phyloP scores from a whole-genome alignment of 306 rosid genomes.

The Oemleria cerasiformis region DNA sequence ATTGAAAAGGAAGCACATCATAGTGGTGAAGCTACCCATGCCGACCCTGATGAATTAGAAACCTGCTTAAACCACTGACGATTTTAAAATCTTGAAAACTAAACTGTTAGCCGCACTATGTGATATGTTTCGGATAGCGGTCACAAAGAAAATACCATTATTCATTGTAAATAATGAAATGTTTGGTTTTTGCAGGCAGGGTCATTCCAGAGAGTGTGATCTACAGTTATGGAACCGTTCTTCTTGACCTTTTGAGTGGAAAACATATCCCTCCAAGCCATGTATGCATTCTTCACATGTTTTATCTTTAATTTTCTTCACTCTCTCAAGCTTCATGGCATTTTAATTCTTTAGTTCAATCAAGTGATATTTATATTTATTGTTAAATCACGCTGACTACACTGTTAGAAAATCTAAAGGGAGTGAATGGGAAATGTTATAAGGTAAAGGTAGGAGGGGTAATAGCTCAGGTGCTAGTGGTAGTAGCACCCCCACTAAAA shows the following conservation, averaged over 20 bases:
- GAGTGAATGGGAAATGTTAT: neutral
- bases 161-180: neutral
- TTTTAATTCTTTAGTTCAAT: neutral
- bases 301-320: neutral
- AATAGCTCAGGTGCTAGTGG: neutral
- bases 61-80: neutral
- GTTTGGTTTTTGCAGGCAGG: neutral
- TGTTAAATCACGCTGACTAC: neutral
- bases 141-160: neutral
- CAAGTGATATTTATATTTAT: neutral
- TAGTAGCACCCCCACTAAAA: neutral
- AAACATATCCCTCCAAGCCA: constrained; percentile 20
- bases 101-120: neutral
- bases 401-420: neutral
- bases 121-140: neutral
- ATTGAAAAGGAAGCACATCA: neutral
- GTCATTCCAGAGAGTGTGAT: constrained; percentile 23
- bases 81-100: neutral
- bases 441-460: neutral
- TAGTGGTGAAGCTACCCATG: neutral
- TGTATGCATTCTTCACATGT: constrained; percentile 32
- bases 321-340: constrained; percentile 6
- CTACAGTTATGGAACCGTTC: constrained; percentile 20
- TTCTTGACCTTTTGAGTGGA: constrained; percentile 17
- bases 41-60: neutral